Conservation (phyloP, 345 rosid species). For the Sonneratia caseolaris region DNA sequence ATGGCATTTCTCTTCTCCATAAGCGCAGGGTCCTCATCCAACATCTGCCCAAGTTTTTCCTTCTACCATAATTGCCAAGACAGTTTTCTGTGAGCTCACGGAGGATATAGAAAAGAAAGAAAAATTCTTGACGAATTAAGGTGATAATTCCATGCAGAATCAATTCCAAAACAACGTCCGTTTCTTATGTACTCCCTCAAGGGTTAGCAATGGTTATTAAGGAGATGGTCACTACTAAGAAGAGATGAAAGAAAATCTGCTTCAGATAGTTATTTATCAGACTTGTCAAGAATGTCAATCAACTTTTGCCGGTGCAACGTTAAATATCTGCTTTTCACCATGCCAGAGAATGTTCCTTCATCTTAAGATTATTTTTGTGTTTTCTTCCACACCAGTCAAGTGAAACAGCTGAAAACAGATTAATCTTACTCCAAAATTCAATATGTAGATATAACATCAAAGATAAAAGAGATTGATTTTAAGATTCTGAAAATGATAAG, state of each 20-base stretch:
- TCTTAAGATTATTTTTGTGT: background rate
- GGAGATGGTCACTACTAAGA: background rate
- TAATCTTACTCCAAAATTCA: background rate
- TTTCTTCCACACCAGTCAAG: background rate
- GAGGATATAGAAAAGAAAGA: background rate
- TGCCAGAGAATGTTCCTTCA: background rate
- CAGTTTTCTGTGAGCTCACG: background rate
- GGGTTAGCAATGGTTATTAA: background rate
- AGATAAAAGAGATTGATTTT: background rate
- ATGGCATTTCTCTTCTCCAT: conserved; percentile 73
- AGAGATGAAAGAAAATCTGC: no score
- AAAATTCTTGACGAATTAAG: background rate
- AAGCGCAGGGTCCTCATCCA: conserved; percentile 95
- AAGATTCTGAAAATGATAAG: background rate
- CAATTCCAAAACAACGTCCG: background rate
- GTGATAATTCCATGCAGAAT: background rate
- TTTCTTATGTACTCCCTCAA: background rate
- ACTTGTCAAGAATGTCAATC: no score
- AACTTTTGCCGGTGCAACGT: no score
- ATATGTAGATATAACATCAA: background rate
- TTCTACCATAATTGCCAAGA: conserved; percentile 33
- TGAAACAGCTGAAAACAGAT: background rate
- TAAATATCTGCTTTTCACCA: no score
- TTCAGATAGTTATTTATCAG: no score
- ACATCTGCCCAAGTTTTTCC: conserved; percentile 82